A percentile compares a stretch with the other conserved stretches of the same genome.
Conservation (phyloP, 2,329 filamentous ascomycete species). For the Colletotrichum simmondsii region DNA sequence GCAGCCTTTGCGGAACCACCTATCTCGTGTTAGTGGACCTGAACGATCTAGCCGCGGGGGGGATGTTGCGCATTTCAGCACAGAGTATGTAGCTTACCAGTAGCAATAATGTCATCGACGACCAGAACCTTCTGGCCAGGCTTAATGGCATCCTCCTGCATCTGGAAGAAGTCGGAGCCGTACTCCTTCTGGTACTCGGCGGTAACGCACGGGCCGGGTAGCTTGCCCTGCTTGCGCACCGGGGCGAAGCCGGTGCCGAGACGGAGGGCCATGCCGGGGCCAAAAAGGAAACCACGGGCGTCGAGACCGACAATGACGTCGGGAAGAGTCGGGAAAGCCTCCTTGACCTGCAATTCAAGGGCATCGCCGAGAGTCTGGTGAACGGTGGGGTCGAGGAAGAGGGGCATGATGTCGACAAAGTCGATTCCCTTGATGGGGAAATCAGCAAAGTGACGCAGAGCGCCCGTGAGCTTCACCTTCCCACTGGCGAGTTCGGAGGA, state of each 20-base stretch:
- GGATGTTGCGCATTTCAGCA: background rate
- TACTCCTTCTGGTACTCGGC: slow-evolving; percentile 96
- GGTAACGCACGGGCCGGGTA: slow-evolving; percentile 88
- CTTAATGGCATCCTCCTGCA: slow-evolving; percentile 88
- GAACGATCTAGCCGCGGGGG: slow-evolving; percentile 28
- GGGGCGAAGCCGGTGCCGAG: slow-evolving; percentile 90
- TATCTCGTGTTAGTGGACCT: slow-evolving; percentile 47
- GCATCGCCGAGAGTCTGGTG: slow-evolving; percentile 84
- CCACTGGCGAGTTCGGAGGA: slow-evolving; percentile 74
- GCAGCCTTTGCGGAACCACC: slow-evolving; percentile 93
- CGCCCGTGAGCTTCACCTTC: slow-evolving; percentile 76
- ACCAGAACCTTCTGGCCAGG: slow-evolving; percentile 89
- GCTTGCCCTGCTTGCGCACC: slow-evolving; percentile 94
- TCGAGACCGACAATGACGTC: slow-evolving; percentile 96
- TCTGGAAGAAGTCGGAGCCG: slow-evolving; percentile 93
- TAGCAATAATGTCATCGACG: slow-evolving; percentile 98
- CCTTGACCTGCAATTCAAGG: slow-evolving; percentile 83
- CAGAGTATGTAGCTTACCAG: slow-evolving; percentile 71
- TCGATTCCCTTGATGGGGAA: slow-evolving; percentile 93
- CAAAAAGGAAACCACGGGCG: slow-evolving; percentile 94
- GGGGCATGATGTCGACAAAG: slow-evolving; percentile 97
- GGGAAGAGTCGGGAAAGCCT: slow-evolving; percentile 73
- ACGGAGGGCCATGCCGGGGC: slow-evolving; percentile 85
- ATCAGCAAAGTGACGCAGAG: slow-evolving; percentile 88
- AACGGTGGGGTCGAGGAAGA: slow-evolving; percentile 82